A percentile compares a stretch with the other conserved stretches of the same genome.
Conservation (phyloP, 169 alveolate species). For the Babesia sp. region DNA sequence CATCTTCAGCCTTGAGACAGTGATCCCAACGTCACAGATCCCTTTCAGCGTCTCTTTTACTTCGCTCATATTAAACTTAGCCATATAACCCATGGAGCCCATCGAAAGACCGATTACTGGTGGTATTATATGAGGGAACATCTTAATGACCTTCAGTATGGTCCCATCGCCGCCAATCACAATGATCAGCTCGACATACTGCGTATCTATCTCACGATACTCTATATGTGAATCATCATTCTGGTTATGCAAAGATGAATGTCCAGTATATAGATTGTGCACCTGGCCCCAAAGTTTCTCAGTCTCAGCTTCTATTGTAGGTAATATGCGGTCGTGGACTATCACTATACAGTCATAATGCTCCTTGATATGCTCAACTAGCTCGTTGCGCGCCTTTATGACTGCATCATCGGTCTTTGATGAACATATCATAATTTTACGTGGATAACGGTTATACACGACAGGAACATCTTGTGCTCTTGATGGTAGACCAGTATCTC, state of each 20-base stretch:
- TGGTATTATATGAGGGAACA: conserved; percentile 79
- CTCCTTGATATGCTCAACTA: conserved; percentile 26
- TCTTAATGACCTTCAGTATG: conserved; percentile 84
- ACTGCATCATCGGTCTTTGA: conserved; percentile 44
- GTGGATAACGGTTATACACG: conserved; percentile 43
- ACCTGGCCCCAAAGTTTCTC: conserved; percentile 61
- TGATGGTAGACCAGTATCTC: not conserved
- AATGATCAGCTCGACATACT: conserved; percentile 80
- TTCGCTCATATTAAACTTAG: conserved; percentile 69
- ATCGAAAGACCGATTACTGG: conserved; percentile 81
- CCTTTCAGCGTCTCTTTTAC: conserved; percentile 38
- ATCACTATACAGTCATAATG: conserved; percentile 24
- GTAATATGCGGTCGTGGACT: conserved; percentile 43
- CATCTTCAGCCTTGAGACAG: conserved; percentile 46
- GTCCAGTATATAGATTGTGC: conserved; percentile 17
- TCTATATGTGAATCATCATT: not conserved
- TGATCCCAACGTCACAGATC: conserved; percentile 42
- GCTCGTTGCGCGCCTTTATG: conserved; percentile 7
- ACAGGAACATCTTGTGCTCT: conserved; percentile 18
- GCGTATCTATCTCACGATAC: conserved; percentile 12
- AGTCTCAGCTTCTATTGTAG: conserved; percentile 36
- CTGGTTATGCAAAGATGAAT: not conserved
- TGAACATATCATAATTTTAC: conserved; percentile 39
- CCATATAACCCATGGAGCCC: conserved; percentile 85
- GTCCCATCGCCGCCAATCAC: conserved; percentile 97